Evolutionary conservation across 78 protist genomes (phyloP).

Genomic region (Guillardia theta): DNA sequence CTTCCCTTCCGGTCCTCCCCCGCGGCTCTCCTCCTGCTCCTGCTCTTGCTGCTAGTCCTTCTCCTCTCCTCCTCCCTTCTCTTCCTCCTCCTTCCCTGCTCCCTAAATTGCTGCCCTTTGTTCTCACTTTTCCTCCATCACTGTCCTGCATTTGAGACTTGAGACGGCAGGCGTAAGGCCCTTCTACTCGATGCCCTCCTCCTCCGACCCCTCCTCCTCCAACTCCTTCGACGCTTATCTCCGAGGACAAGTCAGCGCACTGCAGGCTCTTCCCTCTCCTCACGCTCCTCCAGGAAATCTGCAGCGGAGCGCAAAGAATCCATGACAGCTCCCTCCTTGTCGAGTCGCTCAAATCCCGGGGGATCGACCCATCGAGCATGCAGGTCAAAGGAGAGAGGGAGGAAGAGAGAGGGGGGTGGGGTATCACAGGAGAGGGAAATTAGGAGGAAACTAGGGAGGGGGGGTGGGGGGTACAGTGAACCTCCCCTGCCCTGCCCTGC

Average conservation of each 20-base stretch:
- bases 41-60: background rate
- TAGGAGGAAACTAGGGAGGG: too few relatives aligned
- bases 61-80: background rate
- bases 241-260: background rate
- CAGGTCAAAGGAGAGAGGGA: too few relatives aligned
- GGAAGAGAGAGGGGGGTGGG: too few relatives aligned
- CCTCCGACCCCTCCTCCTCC: background rate
- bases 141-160: too few relatives aligned
- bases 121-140: background rate
- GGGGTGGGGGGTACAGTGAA: too few relatives aligned
- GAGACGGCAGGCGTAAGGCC: constrained; percentile 83
- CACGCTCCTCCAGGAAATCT: constrained; percentile 87
- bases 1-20: constrained; percentile 66
- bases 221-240: background rate
- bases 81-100: background rate
- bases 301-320: constrained; percentile 98
- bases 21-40: background rate
- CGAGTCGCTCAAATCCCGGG: background rate
- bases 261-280: background rate
- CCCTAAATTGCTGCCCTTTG: background rate
- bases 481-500: too few relatives aligned
- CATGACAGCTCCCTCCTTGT: constrained; percentile 75
- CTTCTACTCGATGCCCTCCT: constrained; percentile 98
- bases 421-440: too few relatives aligned
- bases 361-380: background rate